Conservation (phyloP, 2,329 filamentous ascomycete genomes). For the Tympanopsis confertula region DNA sequence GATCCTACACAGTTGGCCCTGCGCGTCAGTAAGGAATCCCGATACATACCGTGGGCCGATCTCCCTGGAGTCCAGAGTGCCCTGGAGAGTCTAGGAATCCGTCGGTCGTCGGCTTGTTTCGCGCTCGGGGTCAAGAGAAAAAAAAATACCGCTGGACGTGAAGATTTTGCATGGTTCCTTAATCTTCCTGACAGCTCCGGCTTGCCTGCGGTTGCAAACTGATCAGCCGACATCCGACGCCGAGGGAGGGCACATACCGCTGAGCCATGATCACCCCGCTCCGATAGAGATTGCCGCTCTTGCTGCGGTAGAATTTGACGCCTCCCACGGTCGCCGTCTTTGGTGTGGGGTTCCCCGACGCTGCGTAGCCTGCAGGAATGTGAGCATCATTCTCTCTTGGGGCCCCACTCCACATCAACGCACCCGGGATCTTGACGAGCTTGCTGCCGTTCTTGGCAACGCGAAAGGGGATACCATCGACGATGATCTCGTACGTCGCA, state of each 20-base stretch:
- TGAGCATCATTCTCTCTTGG: constrained; percentile 9
- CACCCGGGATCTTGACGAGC: constrained; percentile 63
- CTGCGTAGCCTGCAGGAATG: constrained; percentile 36
- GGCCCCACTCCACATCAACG: constrained; percentile 16
- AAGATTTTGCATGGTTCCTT: constrained; percentile 64
- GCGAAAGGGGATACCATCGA: constrained; percentile 64
- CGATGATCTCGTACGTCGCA: constrained; percentile 46
- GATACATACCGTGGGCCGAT: constrained; percentile 26
- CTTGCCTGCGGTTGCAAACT: constrained; percentile 24
- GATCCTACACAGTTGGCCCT: constrained; percentile 48
- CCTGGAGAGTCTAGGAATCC: too few relatives aligned
- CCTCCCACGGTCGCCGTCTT: constrained; percentile 64
- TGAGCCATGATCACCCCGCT: constrained; percentile 64
- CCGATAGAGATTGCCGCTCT: constrained; percentile 76
- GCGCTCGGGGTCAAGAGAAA: constrained; percentile 15
- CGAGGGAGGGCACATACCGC: constrained; percentile 43
- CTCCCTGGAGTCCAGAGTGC: not conserved
- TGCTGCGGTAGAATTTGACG: constrained; percentile 74
- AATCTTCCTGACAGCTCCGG: constrained; percentile 52
- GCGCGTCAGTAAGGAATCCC: constrained; percentile 30
- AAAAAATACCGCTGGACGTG: constrained; percentile 53
- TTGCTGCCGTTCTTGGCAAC: constrained; percentile 73
- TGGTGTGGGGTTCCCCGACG: constrained; percentile 56
- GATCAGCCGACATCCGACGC: constrained; percentile 22
- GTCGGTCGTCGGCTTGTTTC: too few relatives aligned